phyloP scores from a whole-genome alignment of 2,329 filamentous ascomycete genomes.

The Neopestalotiopsis sp. region DNA sequence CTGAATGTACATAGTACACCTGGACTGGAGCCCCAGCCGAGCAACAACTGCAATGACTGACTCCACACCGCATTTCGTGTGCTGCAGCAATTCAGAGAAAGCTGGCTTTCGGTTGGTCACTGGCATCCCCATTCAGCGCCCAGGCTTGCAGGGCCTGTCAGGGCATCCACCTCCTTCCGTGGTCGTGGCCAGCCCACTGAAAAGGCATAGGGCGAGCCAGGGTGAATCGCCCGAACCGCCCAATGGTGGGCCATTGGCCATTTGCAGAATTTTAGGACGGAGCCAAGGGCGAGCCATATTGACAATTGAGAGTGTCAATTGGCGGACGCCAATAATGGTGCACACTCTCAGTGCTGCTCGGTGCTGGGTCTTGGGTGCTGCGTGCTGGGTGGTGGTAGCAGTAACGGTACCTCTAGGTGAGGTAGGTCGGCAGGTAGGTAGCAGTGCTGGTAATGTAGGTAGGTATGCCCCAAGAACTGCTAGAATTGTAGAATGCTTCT shows the following conservation, averaged over 20 bases:
- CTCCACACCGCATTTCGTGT: constrained; percentile 1
- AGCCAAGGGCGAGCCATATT: not conserved
- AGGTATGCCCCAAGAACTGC: not conserved
- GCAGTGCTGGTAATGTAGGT: not conserved
- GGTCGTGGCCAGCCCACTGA: not conserved
- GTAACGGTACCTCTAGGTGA: too few relatives aligned
- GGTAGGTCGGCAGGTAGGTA: not conserved
- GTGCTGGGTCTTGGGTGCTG: too few relatives aligned
- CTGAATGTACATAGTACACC: not conserved
- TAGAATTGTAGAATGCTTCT: not conserved
- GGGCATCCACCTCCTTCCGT: not conserved
- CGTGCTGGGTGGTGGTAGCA: too few relatives aligned
- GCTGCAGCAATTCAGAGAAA: not conserved
- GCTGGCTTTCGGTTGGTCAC: not conserved
- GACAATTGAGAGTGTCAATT: not conserved
- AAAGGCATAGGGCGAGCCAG: not conserved
- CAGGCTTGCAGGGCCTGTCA: not conserved
- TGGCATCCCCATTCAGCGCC: not conserved
- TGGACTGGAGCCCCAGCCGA: not conserved
- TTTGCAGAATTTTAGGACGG: not conserved
- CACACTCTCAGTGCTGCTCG: too few relatives aligned
- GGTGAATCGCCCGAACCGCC: constrained; percentile 1
- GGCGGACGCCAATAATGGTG: not conserved
- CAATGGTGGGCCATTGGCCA: not conserved
- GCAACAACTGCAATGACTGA: not conserved